phyloP scores from a whole-genome alignment of 2,329 filamentous ascomycete species.

The Phialemoniopsis sp. region DNA sequence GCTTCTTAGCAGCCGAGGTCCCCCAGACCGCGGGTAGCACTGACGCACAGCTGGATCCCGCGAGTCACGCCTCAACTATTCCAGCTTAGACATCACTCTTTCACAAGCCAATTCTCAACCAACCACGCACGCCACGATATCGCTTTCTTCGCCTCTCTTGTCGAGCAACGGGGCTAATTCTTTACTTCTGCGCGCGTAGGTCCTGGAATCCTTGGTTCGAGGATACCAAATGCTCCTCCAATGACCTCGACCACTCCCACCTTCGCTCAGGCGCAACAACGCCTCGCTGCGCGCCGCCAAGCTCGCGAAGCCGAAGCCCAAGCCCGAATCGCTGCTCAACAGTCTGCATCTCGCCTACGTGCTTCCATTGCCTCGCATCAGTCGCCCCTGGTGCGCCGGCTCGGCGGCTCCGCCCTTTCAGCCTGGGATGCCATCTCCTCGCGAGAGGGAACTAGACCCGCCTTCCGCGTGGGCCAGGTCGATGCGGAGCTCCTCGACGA shows the following conservation, averaged over 20 bases:
- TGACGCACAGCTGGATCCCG: no score
- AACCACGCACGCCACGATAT: no score
- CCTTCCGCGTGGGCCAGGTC: constrained; percentile 91
- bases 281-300: constrained; percentile 75
- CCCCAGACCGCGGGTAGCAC: no score
- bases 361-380: constrained; percentile 47
- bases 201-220: no score
- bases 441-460: constrained; percentile 74
- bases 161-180: no score
- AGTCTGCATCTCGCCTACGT: constrained; percentile 27
- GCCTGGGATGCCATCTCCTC: constrained; percentile 70
- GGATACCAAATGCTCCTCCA: neutral
- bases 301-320: constrained; percentile 66
- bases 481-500: constrained; percentile 94
- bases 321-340: constrained; percentile 44
- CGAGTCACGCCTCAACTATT: no score
- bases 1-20: no score
- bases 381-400: constrained; percentile 48
- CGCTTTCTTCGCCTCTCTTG: no score
- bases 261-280: constrained; percentile 86
- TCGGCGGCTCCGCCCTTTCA: constrained; percentile 50
- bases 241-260: constrained; percentile 31
- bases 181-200: no score
- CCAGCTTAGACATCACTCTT: no score
- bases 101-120: no score